A percentile compares a stretch with the other conserved stretches of the same genome.
These are phyloP conservation scores for Hygrocybe punicea DNA, from an alignment of 768 basidiomycete species.

Conservation along the genomic window DNA sequence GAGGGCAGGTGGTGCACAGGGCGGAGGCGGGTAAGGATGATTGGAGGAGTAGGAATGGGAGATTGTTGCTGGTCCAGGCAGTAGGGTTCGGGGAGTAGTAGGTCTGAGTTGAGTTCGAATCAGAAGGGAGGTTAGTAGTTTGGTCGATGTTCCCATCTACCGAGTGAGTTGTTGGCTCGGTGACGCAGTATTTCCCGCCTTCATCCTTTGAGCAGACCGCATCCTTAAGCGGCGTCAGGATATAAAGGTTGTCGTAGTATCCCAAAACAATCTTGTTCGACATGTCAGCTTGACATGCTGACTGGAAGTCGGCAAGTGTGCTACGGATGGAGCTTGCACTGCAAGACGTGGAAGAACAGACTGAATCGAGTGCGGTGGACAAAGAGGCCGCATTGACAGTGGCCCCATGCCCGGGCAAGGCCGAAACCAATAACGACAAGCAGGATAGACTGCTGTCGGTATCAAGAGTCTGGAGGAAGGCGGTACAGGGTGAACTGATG, in stretches of 20 bases:
- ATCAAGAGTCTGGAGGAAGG: conserved; percentile 65
- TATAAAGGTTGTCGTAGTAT: conserved; percentile 80
- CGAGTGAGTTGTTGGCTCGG: conserved; percentile 39
- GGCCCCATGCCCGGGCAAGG: conserved; percentile 51
- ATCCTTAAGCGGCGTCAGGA: conserved; percentile 56
- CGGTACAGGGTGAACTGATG: conserved; percentile 52
- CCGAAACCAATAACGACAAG: conserved; percentile 56
- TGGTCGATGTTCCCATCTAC: conserved; percentile 17
- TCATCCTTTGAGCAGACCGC: conserved; percentile 79
- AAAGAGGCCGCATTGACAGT: conserved; percentile 43
- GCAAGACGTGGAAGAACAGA: conserved; percentile 59
- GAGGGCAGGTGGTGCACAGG: conserved; percentile 83
- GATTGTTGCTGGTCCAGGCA: conserved; percentile 54
- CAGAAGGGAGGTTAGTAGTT: conserved; percentile 20
- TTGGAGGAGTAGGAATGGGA: conserved; percentile 78
- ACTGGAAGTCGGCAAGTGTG: conserved; percentile 66
- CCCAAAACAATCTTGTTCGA: conserved; percentile 51
- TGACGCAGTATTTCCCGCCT: conserved; percentile 64
- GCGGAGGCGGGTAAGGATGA: conserved; percentile 43
- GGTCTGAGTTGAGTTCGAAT: conserved; percentile 25
- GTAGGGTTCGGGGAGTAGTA: conserved; percentile 49
- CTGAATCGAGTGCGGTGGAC: conserved; percentile 44
- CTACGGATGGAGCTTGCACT: conserved; percentile 53
- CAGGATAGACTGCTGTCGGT: conserved; percentile 58
- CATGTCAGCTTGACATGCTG: conserved; percentile 70